Evolutionary conservation across 179 eudicot species (phyloP), one percentile per base, ranked within the genome.

Genomic region (Beta corolliflora): DNA sequence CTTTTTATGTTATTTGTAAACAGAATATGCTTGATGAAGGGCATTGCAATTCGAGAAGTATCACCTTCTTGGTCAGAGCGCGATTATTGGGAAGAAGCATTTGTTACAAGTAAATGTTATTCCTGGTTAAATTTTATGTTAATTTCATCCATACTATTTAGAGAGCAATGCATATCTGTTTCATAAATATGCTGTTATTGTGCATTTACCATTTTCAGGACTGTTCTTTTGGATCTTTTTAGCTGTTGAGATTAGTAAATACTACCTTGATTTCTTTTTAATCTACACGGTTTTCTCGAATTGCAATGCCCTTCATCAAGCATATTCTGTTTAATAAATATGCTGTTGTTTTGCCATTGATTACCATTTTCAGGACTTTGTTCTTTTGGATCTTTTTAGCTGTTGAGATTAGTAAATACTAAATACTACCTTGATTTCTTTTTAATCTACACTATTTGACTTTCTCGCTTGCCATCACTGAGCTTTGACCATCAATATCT

Each of bases 11-110:
- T 13, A 81, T 77, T 72, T 41, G 25, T 36, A 75, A 83, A 83
- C 90, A 96, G 97, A 79, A 80, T 88, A 83, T 96, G 98, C 86
- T 86, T 81, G 77, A 86, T 83, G 81, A 82, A 75, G 81, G 97
- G 93, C 76, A 91, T 94, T 72, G 83, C 97, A 5, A 74, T 96
- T 81, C 90, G 89, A 84, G 99, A 96, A 89, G 93, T 90, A 64
- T 86, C 97, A 68, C 97, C 97, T 59, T 91, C 93, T 79, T 96
- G 99, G 99, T 94, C 92, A 65, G 82, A 87, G 68, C 88, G 88
- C 80, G 87, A 89, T 68, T 82, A 77, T 66, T 96, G 98, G 99
- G 81, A 85, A 75, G 99, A 94, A 89, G 97, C 99, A 78, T 96
- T 96, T 80, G 83, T 92, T 80, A 94, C 97, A 83, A 96, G 99